Base-by-base conservation (phyloP, 192 early-diverging fungal genomes). In the Chytriomyces confervae region DNA sequence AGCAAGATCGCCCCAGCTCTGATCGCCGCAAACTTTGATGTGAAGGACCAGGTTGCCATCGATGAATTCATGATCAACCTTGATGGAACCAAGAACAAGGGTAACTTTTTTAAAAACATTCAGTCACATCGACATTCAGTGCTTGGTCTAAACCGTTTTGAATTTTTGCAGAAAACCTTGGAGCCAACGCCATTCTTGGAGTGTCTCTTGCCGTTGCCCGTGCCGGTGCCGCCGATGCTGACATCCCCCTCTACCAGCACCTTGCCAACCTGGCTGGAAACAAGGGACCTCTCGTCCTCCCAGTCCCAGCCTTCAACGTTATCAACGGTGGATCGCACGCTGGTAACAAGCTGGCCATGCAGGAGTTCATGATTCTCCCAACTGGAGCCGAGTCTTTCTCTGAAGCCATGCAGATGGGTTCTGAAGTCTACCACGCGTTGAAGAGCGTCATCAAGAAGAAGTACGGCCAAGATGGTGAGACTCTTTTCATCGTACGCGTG, bases 281-380 rank as follows among this genome's bases (percentile, higher is more conserved):
- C 80, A 91, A 91, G 84, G 91, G 91, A 68, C 92, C 91, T 78
- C 94, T 94, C 83, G 93, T 98, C 69, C 92, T 99, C 69, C 97
- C 97, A 27, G 96, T 99, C 27, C 97, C 97, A 27, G 87, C 93
- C 62, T 95, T 99, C 91, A 99, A 99, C 90, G 96, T 99, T 79
- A 96, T 99, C 88, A 99, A 99, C 90, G 97, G 97, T 81, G 97
- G 97, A 70, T 95, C 94, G 69, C 97, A 99, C 87, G 97, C 97
- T 57, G 97, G 97, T 77, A 99, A 99, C 94, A 98, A 97, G 89
- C 92, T 99, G 72, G 97, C 97, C 77, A 97, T 99, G 96, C 97
- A 99, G 85, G 97, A 99, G 87, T 99, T 98, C 89, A 99, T 99
- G 97, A 99, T 99, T 77, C 85, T 97, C 83, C 97, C 97, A 70